Conservation (phyloP, 2,329 filamentous ascomycete species). For the Aplosporella prunicola region DNA sequence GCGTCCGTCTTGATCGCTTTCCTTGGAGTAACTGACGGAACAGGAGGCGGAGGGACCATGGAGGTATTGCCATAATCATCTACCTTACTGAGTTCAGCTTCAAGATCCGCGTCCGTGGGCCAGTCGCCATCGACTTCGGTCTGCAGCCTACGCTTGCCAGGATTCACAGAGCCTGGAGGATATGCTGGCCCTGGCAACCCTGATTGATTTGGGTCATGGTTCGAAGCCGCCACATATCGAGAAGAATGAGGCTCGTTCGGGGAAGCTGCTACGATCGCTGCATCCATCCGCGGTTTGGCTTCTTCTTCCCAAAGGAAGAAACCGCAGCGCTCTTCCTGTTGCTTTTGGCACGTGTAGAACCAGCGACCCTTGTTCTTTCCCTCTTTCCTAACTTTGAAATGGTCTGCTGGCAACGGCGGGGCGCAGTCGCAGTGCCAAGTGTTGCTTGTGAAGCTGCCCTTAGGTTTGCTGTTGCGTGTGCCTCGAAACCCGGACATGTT, state of each 20-base stretch:
- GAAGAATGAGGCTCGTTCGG: constrained; percentile 32
- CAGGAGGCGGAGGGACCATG: no score
- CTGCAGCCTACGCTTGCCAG: constrained; percentile 7
- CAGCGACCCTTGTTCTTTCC: constrained; percentile 46
- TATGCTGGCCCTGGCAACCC: background rate
- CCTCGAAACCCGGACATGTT: no score
- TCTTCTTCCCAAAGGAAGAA: constrained; percentile 53
- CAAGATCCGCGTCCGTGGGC: background rate
- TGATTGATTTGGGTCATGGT: no score
- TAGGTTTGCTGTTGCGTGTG: background rate
- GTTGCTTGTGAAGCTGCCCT: constrained; percentile 13
- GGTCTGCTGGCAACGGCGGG: constrained; percentile 44
- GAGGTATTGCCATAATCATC: no score
- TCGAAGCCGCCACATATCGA: no score
- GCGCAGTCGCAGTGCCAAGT: constrained; percentile 46
- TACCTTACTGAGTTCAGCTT: background rate
- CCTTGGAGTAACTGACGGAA: constrained; percentile 29
- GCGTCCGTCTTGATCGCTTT: constrained; percentile 30
- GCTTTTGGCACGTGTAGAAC: constrained; percentile 51
- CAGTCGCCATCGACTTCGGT: constrained; percentile 6
- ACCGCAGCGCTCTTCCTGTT: constrained; percentile 38
- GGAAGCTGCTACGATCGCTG: constrained; percentile 39
- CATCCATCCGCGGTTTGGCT: constrained; percentile 40
- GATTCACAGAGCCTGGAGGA: background rate
- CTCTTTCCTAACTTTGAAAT: constrained; percentile 49